A percentile compares a stretch with the other conserved stretches of the same genome.
These are phyloP conservation scores for Citrullus mucosospermus DNA, from an alignment of 306 rosid species.

Conservation along the genomic window DNA sequence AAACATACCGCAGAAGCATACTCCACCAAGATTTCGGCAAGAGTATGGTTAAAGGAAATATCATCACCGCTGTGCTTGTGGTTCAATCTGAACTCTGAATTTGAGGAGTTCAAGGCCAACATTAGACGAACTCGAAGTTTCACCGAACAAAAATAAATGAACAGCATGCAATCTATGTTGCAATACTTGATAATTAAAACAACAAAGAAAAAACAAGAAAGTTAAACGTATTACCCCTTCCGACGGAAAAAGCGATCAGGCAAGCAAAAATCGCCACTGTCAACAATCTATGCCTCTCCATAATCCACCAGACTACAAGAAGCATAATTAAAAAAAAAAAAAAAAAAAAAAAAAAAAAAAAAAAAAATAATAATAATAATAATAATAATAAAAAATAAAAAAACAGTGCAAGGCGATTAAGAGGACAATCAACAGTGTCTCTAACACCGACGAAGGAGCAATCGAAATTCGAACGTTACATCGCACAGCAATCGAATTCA, in stretches of 20 bases:
- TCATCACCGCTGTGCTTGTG: background rate
- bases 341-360: too few species aligned
- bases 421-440: background rate
- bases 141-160: background rate
- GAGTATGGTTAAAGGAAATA: constrained; percentile 3
- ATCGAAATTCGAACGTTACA: too few species aligned
- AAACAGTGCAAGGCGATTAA: background rate
- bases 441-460: background rate
- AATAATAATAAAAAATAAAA: background rate
- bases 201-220: background rate
- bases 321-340: background rate
- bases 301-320: background rate
- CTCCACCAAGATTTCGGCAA: constrained; percentile 10
- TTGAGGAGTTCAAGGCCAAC: background rate
- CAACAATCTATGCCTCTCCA: constrained; percentile 5
- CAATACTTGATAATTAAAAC: background rate
- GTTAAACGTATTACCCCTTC: constrained; percentile 4
- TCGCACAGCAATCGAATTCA: background rate
- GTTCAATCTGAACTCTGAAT: background rate
- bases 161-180: background rate
- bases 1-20: constrained; percentile 14
- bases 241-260: constrained; percentile 8
- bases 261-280: background rate
- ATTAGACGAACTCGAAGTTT: background rate
- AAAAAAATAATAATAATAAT: too few species aligned